Base-by-base conservation (phyloP, 2,329 filamentous ascomycete genomes). In the Aaosphaeria arxii region DNA sequence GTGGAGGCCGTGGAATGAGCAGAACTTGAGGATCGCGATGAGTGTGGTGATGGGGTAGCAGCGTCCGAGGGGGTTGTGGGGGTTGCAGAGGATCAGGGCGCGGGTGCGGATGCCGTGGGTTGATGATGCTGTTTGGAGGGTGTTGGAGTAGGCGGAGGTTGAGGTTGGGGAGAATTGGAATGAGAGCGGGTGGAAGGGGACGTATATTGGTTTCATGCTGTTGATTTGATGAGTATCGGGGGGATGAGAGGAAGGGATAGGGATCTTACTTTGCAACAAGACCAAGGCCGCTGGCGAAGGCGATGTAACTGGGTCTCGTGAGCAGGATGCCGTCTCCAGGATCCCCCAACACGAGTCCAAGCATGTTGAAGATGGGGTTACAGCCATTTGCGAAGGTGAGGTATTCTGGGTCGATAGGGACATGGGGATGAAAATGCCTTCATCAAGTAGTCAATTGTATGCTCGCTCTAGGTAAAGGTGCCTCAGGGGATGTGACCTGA, bases 1-100 rank as follows among this genome's bases (percentile, higher is more conserved):
- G 55, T 83, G 78, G 2, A 82, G 61, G 4, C 69, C 50, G 52
- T 81, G 65, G 46, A 71, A 70, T 45, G 79, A 69, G 52, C 79
- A 82, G 29, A 82, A 52, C 3, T 60, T 56, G 71, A 82, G 75
- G 30, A 78, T 59, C 1, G 71, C 50, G 7, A 80, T 50, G 6
- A 66, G 64, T 3, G 41, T 43, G 6, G 30, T 11, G 7, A 9
- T 30, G 28, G 62, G 49, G 35, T 68, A 70, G 50, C 63, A 57
- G 47, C 54, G 52, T 24, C 61, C 59, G 11, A 72, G 54, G 11
- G 74, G 73, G 51, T 75, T 76, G 52, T 76, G 70, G 9, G 72
- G 70, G 46, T 75, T 71, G 33, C 69, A 71, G 39, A 78, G 56
- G 44, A 78, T 50, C 11, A 79, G 43, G 2, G 70, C 74, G 24